A percentile compares a stretch with the other conserved stretches of the same genome.
Conservation (phyloP, 108 stramenopile species). For the Fragilaria crotonensis region DNA sequence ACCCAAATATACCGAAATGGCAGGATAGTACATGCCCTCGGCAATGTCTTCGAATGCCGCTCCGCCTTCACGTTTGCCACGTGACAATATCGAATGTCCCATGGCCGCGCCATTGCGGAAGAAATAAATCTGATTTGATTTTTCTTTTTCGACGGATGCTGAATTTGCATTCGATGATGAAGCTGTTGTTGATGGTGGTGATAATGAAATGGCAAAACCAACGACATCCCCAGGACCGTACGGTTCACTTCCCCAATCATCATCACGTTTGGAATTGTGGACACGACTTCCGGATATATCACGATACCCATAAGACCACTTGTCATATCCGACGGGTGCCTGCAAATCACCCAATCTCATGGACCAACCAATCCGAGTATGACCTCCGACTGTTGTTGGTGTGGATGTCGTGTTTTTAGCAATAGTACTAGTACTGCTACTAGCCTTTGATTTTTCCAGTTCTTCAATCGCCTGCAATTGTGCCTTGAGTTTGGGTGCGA, state of each 20-base stretch:
- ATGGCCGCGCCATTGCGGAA: conserved; percentile 87
- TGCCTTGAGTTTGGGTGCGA: conserved; percentile 35
- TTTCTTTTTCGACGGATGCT: not conserved
- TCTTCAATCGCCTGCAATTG: conserved; percentile 40
- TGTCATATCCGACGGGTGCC: conserved; percentile 94
- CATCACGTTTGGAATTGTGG: conserved; percentile 62
- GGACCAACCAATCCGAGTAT: conserved; percentile 81
- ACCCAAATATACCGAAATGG: conserved; percentile 70
- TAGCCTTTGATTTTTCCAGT: conserved; percentile 4
- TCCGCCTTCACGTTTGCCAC: conserved; percentile 42
- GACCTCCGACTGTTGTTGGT: conserved; percentile 33
- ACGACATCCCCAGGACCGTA: conserved; percentile 88
- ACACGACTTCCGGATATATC: conserved; percentile 74
- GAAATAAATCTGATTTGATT: conserved; percentile 70
- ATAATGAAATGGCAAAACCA: conserved; percentile 78
- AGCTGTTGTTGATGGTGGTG: conserved; percentile 1
- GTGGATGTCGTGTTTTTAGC: conserved; percentile 2
- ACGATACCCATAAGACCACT: conserved; percentile 86
- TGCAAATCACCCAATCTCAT: conserved; percentile 86
- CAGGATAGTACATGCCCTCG: conserved; percentile 75
- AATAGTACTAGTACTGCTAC: not conserved
- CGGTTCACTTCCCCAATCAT: conserved; percentile 65
- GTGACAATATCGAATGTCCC: conserved; percentile 46
- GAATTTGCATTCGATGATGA: conserved; percentile 5
- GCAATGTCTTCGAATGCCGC: conserved; percentile 57